These are phyloP conservation scores for Extremus antarcticus DNA, from an alignment of 495 filamentous ascomycete species.

Conservation along the genomic window DNA sequence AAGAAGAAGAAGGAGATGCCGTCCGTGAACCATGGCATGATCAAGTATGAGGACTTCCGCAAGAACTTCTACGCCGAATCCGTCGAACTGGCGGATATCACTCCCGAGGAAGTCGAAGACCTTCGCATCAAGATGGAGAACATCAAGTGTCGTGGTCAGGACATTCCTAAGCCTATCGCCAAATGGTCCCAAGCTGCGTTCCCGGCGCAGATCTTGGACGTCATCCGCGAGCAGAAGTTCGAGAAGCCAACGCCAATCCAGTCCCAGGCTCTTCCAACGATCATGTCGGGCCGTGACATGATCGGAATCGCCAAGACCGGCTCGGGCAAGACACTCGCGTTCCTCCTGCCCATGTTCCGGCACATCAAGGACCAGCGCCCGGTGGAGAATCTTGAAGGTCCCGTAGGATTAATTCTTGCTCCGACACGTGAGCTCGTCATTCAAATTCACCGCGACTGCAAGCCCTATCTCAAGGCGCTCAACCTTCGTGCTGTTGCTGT, in stretches of 20 bases:
- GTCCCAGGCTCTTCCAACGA: constrained; percentile 83
- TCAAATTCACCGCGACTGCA: constrained; percentile 90
- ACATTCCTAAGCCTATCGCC: constrained; percentile 83
- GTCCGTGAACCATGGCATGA: constrained; percentile 68
- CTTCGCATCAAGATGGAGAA: constrained; percentile 81
- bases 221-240: constrained; percentile 73
- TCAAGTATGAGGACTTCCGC: constrained; percentile 74
- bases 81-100: constrained; percentile 70
- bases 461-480: constrained; percentile 82
- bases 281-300: constrained; percentile 93
- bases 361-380: constrained; percentile 92
- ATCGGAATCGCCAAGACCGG: constrained; percentile 97
- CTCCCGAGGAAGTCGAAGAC: constrained; percentile 69
- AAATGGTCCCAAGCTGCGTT: constrained; percentile 96
- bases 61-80: constrained; percentile 94
- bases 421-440: constrained; percentile 91
- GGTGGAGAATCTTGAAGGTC: constrained; percentile 75
- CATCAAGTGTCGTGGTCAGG: constrained; percentile 79
- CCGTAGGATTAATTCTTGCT: constrained; percentile 79
- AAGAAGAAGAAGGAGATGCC: constrained; percentile 97
- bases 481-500: constrained; percentile 86
- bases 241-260: constrained; percentile 89
- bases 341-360: constrained; percentile 88
- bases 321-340: constrained; percentile 97
- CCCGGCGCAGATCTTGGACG: constrained; percentile 75